These are phyloP conservation scores for Trichoderma guizhouense DNA, from an alignment of 2,329 filamentous ascomycete genomes.

Conservation along the genomic window DNA sequence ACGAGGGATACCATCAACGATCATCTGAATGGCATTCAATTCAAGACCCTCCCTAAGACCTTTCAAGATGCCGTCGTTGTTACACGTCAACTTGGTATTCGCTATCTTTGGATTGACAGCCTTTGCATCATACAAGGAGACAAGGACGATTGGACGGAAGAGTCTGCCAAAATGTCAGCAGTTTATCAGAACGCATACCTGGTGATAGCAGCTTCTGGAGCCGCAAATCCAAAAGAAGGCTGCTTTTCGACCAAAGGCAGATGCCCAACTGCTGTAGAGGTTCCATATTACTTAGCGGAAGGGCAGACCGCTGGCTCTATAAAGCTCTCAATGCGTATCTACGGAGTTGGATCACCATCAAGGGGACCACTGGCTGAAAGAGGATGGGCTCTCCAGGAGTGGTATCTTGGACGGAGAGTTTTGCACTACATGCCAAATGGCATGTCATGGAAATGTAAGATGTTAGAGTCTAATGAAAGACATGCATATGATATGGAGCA, in stretches of 20 bases:
- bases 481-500: neutral
- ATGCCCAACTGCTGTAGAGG: neutral
- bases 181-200: neutral
- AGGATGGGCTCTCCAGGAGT: neutral
- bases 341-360: fast-evolving
- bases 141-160: fast-evolving
- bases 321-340: neutral
- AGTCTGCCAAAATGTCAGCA: neutral
- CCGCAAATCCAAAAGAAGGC: neutral
- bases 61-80: neutral
- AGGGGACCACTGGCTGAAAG: neutral
- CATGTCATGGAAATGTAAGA: neutral
- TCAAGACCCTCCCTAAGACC: neutral
- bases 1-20: neutral
- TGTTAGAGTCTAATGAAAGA: neutral
- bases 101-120: neutral
- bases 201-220: neutral
- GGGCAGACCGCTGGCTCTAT: neutral
- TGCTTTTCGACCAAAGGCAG: neutral
- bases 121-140: neutral
- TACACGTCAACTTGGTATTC: neutral
- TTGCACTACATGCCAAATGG: neutral
- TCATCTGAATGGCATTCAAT: neutral
- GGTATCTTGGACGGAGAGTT: neutral
- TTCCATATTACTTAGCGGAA: neutral